phyloP scores from a whole-genome alignment of 2,329 filamentous ascomycete genomes.

The Periconia digitata region DNA sequence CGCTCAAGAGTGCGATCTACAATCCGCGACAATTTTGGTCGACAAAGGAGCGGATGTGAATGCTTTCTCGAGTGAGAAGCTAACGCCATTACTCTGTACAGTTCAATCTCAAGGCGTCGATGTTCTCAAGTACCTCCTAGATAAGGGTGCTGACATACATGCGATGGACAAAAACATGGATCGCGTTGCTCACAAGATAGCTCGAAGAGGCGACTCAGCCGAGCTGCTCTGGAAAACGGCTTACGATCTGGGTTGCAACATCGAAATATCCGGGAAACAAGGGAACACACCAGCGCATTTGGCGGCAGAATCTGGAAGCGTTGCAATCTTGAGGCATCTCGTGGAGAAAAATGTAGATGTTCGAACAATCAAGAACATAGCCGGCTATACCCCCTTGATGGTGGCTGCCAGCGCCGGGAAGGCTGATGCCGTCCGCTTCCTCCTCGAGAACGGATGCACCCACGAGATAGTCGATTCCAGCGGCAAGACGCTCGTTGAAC shows the following conservation, averaged over 20 bases:
- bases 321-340: not conserved
- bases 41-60: conserved; percentile 2
- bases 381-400: not conserved
- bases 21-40: not conserved
- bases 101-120: not conserved
- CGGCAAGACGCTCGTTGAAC: not conserved
- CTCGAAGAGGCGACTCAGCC: not conserved
- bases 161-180: not conserved
- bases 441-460: not conserved
- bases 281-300: not conserved
- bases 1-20: not conserved
- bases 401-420: not conserved
- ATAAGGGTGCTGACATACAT: conserved; percentile 1
- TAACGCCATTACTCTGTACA: not conserved
- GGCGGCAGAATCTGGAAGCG: not conserved
- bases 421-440: conserved; percentile 1
- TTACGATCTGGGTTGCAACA: not conserved
- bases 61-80: not conserved
- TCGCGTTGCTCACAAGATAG: not conserved
- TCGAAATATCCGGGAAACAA: not conserved
- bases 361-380: not conserved
- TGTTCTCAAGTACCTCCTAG: not conserved
- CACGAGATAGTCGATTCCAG: not conserved
- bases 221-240: not conserved
- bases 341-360: not conserved